Conservation (phyloP, 1,284 basidiomycete species). For the Neonothopanus nambi region DNA sequence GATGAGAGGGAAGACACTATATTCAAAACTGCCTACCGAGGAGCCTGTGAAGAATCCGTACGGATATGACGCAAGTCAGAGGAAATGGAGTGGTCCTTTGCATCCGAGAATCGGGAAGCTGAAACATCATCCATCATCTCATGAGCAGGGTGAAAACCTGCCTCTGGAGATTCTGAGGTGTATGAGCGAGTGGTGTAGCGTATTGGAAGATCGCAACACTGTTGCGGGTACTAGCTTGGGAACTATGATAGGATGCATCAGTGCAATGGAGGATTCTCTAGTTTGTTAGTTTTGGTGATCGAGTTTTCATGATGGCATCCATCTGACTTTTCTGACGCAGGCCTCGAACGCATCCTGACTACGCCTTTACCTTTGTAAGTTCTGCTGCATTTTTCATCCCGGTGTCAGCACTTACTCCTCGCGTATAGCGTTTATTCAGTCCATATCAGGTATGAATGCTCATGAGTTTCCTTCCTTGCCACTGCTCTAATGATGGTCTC, state of each 20-base stretch:
- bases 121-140: too few relatives aligned
- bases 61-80: slow-evolving; percentile 10
- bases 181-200: slow-evolving; percentile 58
- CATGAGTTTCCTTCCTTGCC: too few relatives aligned
- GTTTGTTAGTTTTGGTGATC: slow-evolving; percentile 44
- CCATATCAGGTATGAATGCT: too few relatives aligned
- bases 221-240: slow-evolving; percentile 55
- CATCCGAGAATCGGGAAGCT: slow-evolving; percentile 10
- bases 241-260: slow-evolving; percentile 47
- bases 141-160: slow-evolving; percentile 36
- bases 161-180: slow-evolving; percentile 55
- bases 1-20: neutral
- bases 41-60: slow-evolving; percentile 3
- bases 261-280: slow-evolving; percentile 55
- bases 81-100: slow-evolving; percentile 14
- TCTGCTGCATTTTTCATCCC: slow-evolving; percentile 2
- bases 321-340: too few relatives aligned
- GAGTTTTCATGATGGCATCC: neutral
- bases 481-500: too few relatives aligned
- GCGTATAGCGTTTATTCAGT: slow-evolving; percentile 57
- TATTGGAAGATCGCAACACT: slow-evolving; percentile 54
- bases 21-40: neutral
- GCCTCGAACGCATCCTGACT: slow-evolving; percentile 45
- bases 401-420: too few relatives aligned
- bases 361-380: slow-evolving; percentile 66